Percentiles rank a stretch among this genome's conserved stretches.
These are phyloP conservation scores for Myxozyma neotropica DNA, from an alignment of 805 yeast species.

Conservation along the genomic window DNA sequence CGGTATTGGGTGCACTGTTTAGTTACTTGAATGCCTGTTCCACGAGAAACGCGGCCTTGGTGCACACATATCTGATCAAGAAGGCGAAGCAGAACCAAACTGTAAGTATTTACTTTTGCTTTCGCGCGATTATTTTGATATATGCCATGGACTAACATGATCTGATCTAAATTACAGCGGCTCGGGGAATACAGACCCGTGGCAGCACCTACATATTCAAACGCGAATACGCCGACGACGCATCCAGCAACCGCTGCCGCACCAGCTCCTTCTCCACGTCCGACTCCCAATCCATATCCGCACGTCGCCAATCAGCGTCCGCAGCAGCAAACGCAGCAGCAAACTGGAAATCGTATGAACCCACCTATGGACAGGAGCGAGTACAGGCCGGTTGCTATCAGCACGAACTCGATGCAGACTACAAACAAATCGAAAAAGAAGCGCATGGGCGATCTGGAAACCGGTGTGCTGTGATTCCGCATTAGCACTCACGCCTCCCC, in stretches of 20 bases:
- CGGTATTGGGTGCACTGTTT: slow-evolving; percentile 74
- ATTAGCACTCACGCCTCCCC: not conserved
- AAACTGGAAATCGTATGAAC: not conserved
- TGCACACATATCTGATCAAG: slow-evolving; percentile 54
- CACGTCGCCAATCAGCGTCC: not conserved
- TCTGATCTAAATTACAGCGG: slow-evolving; percentile 1
- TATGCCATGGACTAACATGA: too few relatives aligned
- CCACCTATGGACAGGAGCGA: not conserved
- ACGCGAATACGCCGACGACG: not conserved
- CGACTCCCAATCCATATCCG: slow-evolving; percentile 8
- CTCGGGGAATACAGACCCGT: slow-evolving; percentile 15
- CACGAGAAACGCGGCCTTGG: slow-evolving; percentile 82
- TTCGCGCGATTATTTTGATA: not conserved
- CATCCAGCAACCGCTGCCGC: slow-evolving; percentile 1
- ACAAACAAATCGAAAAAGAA: slow-evolving; percentile 2
- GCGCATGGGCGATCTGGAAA: slow-evolving; percentile 17
- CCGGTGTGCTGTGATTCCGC: slow-evolving; percentile 10
- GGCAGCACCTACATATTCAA: slow-evolving; percentile 2
- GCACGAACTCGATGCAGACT: not conserved
- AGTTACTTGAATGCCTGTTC: slow-evolving; percentile 85
- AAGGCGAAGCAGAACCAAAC: slow-evolving; percentile 34
- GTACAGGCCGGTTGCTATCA: slow-evolving; percentile 3
- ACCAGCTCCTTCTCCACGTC: slow-evolving; percentile 11
- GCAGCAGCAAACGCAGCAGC: not conserved
- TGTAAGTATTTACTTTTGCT: slow-evolving; percentile 5